A percentile compares a stretch with the other conserved stretches of the same genome.
Conservation (phyloP, 257 asterid species). For the Solanum chmielewskii region DNA sequence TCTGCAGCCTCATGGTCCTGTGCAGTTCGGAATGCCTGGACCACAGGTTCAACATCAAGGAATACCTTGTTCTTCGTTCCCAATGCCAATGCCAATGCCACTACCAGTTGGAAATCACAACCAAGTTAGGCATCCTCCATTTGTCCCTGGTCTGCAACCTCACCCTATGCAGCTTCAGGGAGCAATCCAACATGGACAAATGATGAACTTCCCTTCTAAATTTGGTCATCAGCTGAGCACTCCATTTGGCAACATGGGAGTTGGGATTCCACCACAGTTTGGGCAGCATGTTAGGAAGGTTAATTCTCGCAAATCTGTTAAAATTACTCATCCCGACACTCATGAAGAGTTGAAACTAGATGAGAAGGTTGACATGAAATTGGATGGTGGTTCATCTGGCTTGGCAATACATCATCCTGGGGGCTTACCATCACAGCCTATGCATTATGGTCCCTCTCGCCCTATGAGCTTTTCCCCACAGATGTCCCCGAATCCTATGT, state of each 20-base stretch:
- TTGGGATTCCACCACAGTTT: slow-evolving; percentile 2
- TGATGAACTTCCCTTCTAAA: background rate
- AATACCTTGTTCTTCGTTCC: slow-evolving; percentile 1
- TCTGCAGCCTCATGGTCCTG: slow-evolving; percentile 3
- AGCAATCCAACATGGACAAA: slow-evolving; percentile 8
- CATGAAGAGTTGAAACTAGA: slow-evolving; percentile 18
- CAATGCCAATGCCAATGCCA: slow-evolving; percentile 8
- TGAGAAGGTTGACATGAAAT: background rate
- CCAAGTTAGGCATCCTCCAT: background rate
- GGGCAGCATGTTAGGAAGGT: background rate
- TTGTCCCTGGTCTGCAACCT: slow-evolving; percentile 9
- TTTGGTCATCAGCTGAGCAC: background rate
- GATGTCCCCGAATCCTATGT: background rate
- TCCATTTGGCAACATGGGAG: slow-evolving; percentile 9
- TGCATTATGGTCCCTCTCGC: slow-evolving; percentile 1
- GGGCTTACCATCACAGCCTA: slow-evolving; percentile 6
- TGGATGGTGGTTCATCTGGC: slow-evolving; percentile 1
- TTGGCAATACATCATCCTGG: slow-evolving; percentile 2
- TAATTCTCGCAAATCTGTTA: slow-evolving; percentile 7
- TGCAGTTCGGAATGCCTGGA: background rate
- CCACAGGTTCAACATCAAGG: slow-evolving; percentile 6
- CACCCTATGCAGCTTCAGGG: slow-evolving; percentile 3
- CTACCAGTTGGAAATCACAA: slow-evolving; percentile 1
- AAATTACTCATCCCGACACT: slow-evolving; percentile 27
- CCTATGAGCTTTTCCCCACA: slow-evolving; percentile 4